A percentile compares a stretch with the other conserved stretches of the same genome.
Conservation (phyloP, 2,329 filamentous ascomycete species). For the Diaporthe vaccinii region DNA sequence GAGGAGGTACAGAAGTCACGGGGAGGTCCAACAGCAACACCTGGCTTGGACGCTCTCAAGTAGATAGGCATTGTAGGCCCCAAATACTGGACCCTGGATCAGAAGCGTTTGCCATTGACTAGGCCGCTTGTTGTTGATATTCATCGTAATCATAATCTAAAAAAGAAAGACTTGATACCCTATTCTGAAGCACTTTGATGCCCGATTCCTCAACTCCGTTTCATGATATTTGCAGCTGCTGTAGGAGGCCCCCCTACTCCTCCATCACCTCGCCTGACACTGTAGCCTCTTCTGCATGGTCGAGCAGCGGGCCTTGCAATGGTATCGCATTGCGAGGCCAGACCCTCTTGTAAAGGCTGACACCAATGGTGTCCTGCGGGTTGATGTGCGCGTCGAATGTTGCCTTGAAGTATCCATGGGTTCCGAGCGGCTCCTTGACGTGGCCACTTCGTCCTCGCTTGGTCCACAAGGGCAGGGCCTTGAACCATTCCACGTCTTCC, state of each 20-base stretch:
- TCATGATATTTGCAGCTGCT: constrained; percentile 34
- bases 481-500: constrained; percentile 97
- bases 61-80: neutral
- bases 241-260: constrained; percentile 50
- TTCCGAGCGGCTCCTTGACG: constrained; percentile 94
- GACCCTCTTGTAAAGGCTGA: constrained; percentile 89
- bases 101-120: constrained; percentile 1
- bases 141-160: constrained; percentile 23
- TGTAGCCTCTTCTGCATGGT: constrained; percentile 44
- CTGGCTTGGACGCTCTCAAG: constrained; percentile 60
- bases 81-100: neutral
- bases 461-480: constrained; percentile 95
- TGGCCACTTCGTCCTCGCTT: constrained; percentile 88
- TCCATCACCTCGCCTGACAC: constrained; percentile 56
- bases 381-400: constrained; percentile 97
- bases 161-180: neutral
- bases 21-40: constrained; percentile 71
- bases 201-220: constrained; percentile 35
- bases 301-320: constrained; percentile 59
- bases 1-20: constrained; percentile 67
- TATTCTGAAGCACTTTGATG: constrained; percentile 26
- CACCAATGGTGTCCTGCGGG: constrained; percentile 92
- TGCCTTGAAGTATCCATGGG: constrained; percentile 99
- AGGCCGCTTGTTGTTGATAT: constrained; percentile 18
- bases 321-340: constrained; percentile 79